Percentiles rank a stretch among this genome's conserved stretches.
phyloP scores from a whole-genome alignment of 2,329 filamentous ascomycete species.

The Fusarium caatingaense region DNA sequence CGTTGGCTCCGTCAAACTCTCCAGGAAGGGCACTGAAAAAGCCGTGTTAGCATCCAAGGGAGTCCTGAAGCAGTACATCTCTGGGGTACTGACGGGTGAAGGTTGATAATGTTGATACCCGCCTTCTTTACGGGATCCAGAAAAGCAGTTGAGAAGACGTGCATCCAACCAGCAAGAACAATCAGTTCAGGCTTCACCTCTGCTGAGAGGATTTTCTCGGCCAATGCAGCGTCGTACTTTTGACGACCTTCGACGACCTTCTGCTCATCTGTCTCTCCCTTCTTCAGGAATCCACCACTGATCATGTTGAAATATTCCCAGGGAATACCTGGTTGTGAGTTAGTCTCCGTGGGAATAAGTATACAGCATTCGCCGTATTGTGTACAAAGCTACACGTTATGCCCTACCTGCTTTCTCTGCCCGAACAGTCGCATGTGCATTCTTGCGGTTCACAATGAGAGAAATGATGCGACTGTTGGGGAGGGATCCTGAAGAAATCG shows the following conservation, averaged over 20 bases:
- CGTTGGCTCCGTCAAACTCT: slow-evolving; percentile 79
- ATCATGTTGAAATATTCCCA: slow-evolving; percentile 74
- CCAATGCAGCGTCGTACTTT: slow-evolving; percentile 84
- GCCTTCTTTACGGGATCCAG: slow-evolving; percentile 73
- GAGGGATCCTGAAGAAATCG: slow-evolving; percentile 54
- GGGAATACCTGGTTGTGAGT: slow-evolving; percentile 59
- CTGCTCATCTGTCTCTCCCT: slow-evolving; percentile 69
- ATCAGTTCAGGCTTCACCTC: slow-evolving; percentile 76
- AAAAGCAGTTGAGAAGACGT: slow-evolving; percentile 78
- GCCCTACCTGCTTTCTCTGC: slow-evolving; percentile 57
- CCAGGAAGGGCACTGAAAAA: slow-evolving; percentile 55
- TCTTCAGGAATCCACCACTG: slow-evolving; percentile 70
- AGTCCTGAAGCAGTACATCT: slow-evolving; percentile 44
- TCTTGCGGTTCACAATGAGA: slow-evolving; percentile 62
- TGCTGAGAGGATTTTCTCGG: slow-evolving; percentile 64
- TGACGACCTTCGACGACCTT: slow-evolving; percentile 66
- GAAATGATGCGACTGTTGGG: slow-evolving; percentile 58
- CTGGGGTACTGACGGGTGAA: slow-evolving; percentile 80
- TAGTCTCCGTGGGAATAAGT: not conserved
- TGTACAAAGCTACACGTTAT: not conserved
- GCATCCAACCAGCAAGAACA: slow-evolving; percentile 89
- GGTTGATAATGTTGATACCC: slow-evolving; percentile 79
- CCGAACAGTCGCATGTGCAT: slow-evolving; percentile 57
- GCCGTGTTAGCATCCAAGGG: slow-evolving; percentile 52
- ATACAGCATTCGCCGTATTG: not conserved